A percentile compares a stretch with the other conserved stretches of the same genome.
Evolutionary conservation across 2,329 filamentous ascomycete genomes (phyloP).

Genomic region (Lasiodiplodia theobromae): DNA sequence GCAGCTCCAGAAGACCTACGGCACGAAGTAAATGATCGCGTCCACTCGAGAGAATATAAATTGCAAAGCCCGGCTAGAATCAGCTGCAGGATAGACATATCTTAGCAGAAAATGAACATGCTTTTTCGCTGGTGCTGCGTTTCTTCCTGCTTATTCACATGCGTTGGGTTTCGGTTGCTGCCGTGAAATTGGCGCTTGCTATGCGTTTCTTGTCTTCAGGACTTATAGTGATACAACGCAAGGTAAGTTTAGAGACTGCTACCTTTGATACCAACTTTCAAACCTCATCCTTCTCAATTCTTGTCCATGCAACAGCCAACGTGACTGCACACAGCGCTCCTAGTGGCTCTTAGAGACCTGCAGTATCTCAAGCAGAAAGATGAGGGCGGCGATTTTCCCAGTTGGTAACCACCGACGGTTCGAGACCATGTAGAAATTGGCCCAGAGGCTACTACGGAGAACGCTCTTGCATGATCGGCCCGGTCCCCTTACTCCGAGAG

Average conservation of each 20-base stretch:
- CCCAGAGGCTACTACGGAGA: too few species aligned
- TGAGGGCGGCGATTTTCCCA: too few species aligned
- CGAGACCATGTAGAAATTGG: too few species aligned
- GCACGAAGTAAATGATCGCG: constrained; percentile 58
- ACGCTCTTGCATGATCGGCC: too few species aligned
- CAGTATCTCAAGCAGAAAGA: too few species aligned
- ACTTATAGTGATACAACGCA: not conserved
- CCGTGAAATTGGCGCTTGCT: not conserved
- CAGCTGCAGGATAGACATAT: not conserved
- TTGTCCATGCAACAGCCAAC: not conserved
- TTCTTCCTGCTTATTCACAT: not conserved
- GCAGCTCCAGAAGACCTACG: constrained; percentile 72
- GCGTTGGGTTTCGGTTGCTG: not conserved
- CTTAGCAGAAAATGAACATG: not conserved
- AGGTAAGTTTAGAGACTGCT: not conserved
- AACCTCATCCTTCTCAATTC: not conserved
- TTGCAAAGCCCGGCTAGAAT: not conserved
- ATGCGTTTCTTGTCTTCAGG: not conserved
- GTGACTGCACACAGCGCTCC: not conserved
- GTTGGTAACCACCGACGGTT: too few species aligned
- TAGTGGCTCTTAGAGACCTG: too few species aligned
- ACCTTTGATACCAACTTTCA: not conserved
- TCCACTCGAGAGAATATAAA: not conserved
- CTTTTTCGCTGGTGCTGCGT: not conserved
- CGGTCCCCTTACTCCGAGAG: too few species aligned